phyloP scores from a whole-genome alignment of 306 rosid species.

The Coriaria nepalensis region DNA sequence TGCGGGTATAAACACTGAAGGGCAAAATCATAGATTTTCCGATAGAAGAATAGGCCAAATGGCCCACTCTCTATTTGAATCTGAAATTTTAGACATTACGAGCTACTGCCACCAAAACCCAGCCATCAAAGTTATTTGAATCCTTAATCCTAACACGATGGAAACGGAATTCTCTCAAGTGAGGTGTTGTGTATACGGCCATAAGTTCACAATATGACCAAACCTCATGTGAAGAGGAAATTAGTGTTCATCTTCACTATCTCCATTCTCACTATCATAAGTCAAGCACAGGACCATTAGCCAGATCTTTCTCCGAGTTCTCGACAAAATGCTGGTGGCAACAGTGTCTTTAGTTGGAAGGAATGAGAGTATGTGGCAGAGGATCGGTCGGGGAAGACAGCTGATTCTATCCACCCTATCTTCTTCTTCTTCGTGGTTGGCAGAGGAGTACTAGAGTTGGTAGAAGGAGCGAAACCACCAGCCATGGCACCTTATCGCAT shows the following conservation, averaged over 20 bases:
- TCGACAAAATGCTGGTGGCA: conserved; percentile 20
- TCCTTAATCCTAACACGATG: not conserved
- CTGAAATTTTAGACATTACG: not conserved
- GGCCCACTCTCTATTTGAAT: not conserved
- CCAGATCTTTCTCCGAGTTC: conserved; percentile 24
- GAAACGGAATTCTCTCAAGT: not conserved
- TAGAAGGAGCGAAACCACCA: too few relatives aligned
- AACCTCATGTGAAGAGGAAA: too few relatives aligned
- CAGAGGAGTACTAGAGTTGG: too few relatives aligned
- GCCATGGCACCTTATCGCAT: too few relatives aligned
- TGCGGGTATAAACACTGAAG: conserved; percentile 1
- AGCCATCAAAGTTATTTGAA: not conserved
- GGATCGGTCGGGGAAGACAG: conserved; percentile 17
- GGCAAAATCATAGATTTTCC: conserved; percentile 1
- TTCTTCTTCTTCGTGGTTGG: too few relatives aligned
- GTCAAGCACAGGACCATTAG: conserved; percentile 1
- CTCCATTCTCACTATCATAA: not conserved
- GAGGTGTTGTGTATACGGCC: not conserved
- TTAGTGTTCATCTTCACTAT: too few relatives aligned
- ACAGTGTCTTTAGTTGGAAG: conserved; percentile 23
- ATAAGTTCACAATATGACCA: not conserved
- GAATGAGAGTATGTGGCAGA: conserved; percentile 24
- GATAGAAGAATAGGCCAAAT: not conserved
- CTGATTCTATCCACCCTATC: conserved; percentile 27
- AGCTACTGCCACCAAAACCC: not conserved